phyloP scores from a whole-genome alignment of 2,329 filamentous ascomycete genomes.

The Microdochium trichocladiopsis region DNA sequence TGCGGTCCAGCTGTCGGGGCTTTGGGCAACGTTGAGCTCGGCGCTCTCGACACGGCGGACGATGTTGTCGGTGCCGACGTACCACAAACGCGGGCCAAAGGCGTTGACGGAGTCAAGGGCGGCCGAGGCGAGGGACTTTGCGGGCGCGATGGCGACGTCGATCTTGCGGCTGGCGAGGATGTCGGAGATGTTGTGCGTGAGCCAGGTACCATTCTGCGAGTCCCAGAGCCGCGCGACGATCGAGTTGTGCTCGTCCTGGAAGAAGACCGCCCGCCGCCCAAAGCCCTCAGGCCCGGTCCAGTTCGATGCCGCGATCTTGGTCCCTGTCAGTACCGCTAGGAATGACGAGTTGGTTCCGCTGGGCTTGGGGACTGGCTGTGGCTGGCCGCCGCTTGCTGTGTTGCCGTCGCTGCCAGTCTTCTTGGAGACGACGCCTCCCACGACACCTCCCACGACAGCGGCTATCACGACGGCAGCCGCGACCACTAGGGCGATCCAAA shows the following conservation, averaged over 20 bases:
- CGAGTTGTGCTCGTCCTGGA: constrained; percentile 13
- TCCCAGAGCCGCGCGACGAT: constrained; percentile 18
- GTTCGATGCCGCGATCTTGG: constrained; percentile 15
- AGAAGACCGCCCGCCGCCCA: constrained; percentile 14
- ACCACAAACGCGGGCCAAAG: neutral
- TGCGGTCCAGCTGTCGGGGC: neutral
- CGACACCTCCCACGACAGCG: constrained; percentile 12
- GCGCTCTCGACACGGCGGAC: neutral
- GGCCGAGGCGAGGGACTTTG: neutral
- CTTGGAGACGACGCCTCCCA: constrained; percentile 7
- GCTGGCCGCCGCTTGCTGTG: neutral
- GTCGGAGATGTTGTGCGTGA: constrained; percentile 10
- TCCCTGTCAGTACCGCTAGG: constrained; percentile 6
- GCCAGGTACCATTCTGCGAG: constrained; percentile 13
- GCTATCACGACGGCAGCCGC: constrained; percentile 7
- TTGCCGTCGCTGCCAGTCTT: neutral
- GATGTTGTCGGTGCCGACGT: neutral
- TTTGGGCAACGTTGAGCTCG: neutral
- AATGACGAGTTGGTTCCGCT: constrained; percentile 2
- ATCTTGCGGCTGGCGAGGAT: neutral
- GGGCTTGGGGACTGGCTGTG: neutral
- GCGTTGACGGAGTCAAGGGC: neutral
- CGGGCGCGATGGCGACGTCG: neutral
- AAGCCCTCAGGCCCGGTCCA: constrained; percentile 14
- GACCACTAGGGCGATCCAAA: constrained; percentile 7